Evolutionary conservation across 371 early-diverging fungal species (phyloP).

Genomic region (Conidiobolus incongruus): DNA sequence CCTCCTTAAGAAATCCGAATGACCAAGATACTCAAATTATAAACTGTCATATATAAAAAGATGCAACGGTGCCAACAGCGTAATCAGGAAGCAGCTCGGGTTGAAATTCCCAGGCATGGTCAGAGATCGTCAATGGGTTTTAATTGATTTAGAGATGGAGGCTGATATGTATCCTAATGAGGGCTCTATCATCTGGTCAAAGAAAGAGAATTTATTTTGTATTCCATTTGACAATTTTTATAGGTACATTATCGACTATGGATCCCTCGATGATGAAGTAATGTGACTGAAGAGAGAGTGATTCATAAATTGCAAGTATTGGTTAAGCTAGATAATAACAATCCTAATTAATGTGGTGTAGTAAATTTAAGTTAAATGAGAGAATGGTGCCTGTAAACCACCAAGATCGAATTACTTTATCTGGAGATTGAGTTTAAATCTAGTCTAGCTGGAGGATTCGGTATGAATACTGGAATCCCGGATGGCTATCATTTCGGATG

Average conservation of each 20-base stretch:
- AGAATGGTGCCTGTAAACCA: constrained; percentile 9
- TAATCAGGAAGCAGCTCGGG: constrained; percentile 9
- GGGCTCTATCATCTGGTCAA: background rate
- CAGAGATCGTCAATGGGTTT: background rate
- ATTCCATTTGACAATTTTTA: background rate
- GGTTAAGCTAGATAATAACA: constrained; percentile 5
- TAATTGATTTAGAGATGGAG: background rate
- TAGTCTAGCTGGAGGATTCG: constrained; percentile 18
- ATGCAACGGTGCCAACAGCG: constrained; percentile 12
- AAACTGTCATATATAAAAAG: constrained; percentile 10
- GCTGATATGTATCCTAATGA: background rate
- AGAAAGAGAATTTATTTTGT: constrained; percentile 1
- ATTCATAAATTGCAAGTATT: constrained; percentile 4
- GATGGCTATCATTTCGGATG: constrained; percentile 21
- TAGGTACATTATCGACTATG: background rate
- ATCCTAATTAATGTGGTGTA: constrained; percentile 7
- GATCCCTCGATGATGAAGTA: constrained; percentile 3
- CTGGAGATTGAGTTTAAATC: constrained; percentile 18
- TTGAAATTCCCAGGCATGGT: constrained; percentile 10
- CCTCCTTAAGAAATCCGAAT: background rate
- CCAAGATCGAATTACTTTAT: constrained; percentile 11
- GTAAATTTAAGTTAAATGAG: constrained; percentile 9
- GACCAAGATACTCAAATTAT: constrained; percentile 6
- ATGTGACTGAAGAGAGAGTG: constrained; percentile 7
- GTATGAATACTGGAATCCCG: constrained; percentile 20